Conservation (phyloP, 2,329 filamentous ascomycete genomes). For the Sclerotiophoma versabilis region DNA sequence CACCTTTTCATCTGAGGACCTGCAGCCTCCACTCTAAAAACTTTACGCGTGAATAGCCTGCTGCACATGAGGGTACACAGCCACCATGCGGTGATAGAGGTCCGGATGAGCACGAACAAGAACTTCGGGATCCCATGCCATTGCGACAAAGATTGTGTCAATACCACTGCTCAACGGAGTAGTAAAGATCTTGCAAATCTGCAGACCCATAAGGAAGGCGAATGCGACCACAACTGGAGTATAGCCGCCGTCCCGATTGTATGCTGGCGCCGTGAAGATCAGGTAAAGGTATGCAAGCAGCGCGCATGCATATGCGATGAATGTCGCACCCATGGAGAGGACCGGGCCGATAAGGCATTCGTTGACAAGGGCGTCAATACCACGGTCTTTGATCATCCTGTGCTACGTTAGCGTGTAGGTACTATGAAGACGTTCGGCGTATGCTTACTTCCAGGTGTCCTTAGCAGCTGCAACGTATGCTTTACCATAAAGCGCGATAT, state of each 20-base stretch:
- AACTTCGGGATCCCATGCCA: conserved; percentile 72
- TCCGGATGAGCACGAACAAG: conserved; percentile 82
- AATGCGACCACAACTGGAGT: conserved; percentile 83
- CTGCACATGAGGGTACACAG: conserved; percentile 84
- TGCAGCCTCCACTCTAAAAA: conserved; percentile 4
- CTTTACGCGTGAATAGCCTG: conserved; percentile 70
- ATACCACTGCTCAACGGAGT: conserved; percentile 88
- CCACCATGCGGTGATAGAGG: conserved; percentile 78
- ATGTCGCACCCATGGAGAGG: conserved; percentile 77
- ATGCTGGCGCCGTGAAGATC: conserved; percentile 77
- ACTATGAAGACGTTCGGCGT: neutral
- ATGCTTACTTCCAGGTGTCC: conserved; percentile 76
- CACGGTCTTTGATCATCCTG: conserved; percentile 86
- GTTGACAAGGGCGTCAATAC: conserved; percentile 88
- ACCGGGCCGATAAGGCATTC: conserved; percentile 74
- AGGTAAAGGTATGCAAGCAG: conserved; percentile 89
- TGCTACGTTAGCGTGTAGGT: conserved; percentile 20
- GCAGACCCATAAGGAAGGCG: conserved; percentile 86
- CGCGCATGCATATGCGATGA: conserved; percentile 82
- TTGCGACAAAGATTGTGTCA: conserved; percentile 88
- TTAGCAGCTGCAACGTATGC: conserved; percentile 86
- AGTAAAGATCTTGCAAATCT: conserved; percentile 88
- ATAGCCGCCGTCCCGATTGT: conserved; percentile 72
- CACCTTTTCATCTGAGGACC: neutral
- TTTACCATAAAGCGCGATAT: conserved; percentile 93